Conservation (phyloP, 192 early-diverging fungal species). For the Coemansia sp. region DNA sequence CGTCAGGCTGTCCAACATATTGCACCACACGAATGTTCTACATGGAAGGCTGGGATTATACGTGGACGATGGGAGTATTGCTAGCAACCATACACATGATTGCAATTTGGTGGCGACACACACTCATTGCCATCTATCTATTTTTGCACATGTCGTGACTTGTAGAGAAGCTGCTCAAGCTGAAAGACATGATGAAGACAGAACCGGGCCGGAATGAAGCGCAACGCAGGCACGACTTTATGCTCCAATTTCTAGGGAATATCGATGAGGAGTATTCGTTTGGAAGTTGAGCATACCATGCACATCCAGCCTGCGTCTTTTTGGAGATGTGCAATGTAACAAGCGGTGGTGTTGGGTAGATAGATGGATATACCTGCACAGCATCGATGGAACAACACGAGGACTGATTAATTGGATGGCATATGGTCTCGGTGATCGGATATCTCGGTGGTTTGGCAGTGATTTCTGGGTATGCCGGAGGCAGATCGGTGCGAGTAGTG, state of each 20-base stretch:
- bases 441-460: neutral
- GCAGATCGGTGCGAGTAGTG: neutral
- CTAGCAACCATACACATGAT: no score
- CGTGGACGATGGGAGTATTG: no score
- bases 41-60: no score
- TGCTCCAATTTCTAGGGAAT: constrained; percentile 59
- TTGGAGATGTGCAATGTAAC: no score
- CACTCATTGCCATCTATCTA: neutral
- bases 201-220: constrained; percentile 57
- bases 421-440: neutral
- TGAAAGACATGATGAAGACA: constrained; percentile 69
- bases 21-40: neutral
- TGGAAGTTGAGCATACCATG: no score
- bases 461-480: neutral
- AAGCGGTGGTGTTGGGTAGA: no score
- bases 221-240: constrained; percentile 58
- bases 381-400: neutral
- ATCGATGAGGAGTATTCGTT: constrained; percentile 59
- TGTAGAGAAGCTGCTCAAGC: constrained; percentile 66
- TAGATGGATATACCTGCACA: neutral
- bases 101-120: neutral
- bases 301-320: no score
- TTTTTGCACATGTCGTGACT: constrained; percentile 3
- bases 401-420: neutral
- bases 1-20: neutral